Evolutionary conservation across 2,329 filamentous ascomycete species (phyloP).

Genomic region (Sarocladium oryzae): DNA sequence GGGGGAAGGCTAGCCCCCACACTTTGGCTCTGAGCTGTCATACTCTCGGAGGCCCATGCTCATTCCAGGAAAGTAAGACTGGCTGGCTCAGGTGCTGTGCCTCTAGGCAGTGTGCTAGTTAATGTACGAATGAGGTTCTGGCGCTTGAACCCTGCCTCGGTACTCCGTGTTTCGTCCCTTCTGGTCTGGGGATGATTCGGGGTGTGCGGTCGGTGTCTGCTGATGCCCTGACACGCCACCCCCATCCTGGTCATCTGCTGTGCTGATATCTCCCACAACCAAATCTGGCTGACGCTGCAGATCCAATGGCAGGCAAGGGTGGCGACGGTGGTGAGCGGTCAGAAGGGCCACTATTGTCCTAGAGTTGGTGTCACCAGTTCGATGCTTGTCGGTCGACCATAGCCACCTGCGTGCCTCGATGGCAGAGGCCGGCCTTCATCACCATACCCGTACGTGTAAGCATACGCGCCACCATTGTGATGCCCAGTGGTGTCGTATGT

Average conservation of each 20-base stretch:
- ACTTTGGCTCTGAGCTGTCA: not conserved
- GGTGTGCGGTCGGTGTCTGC: not conserved
- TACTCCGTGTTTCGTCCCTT: not conserved
- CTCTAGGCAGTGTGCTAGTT: not conserved
- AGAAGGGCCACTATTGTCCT: not conserved
- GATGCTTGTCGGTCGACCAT: conserved; percentile 55
- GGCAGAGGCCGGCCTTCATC: conserved; percentile 51
- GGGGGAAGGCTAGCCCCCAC: not conserved
- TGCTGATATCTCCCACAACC: not conserved
- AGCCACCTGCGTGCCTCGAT: conserved; percentile 44
- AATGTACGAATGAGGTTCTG: not conserved
- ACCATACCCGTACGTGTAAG: conserved; percentile 24
- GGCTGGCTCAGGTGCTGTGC: not conserved
- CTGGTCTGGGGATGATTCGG: not conserved
- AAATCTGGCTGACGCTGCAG: too few species aligned
- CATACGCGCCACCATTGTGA: conserved; percentile 29
- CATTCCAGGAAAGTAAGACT: conserved; percentile 6
- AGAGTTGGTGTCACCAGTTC: conserved; percentile 52
- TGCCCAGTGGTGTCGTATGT: conserved; percentile 43
- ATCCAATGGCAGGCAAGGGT: not conserved
- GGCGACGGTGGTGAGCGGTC: not conserved
- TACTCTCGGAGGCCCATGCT: conserved; percentile 2
- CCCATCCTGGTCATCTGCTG: not conserved
- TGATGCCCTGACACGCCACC: conserved; percentile 3
- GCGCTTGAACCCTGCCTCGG: not conserved